phyloP scores from a whole-genome alignment of 345 rosid species.

The Salix brachista region DNA sequence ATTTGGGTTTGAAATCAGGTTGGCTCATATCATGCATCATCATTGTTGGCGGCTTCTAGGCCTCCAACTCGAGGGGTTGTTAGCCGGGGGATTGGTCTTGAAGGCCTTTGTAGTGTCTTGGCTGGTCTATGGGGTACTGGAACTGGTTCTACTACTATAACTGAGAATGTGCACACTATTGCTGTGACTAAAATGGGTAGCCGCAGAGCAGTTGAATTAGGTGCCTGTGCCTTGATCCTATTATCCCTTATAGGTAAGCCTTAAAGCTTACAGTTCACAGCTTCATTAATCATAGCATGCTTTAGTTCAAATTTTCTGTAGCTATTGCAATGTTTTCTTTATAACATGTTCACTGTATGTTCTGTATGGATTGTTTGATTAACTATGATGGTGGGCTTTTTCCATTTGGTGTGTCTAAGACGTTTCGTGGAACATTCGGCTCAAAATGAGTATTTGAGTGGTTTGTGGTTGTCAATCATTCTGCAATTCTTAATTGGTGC shows the following conservation, averaged over 20 bases:
- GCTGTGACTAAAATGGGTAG: slow-evolving; percentile 99
- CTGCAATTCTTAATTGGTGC: neutral
- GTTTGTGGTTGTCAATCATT: neutral
- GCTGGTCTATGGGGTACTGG: slow-evolving; percentile 99
- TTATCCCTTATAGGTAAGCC: slow-evolving; percentile 79
- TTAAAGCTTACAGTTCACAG: neutral
- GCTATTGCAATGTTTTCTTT: neutral
- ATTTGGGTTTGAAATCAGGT: slow-evolving; percentile 46
- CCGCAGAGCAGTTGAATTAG: slow-evolving; percentile 86
- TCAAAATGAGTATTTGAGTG: neutral
- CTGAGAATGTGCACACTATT: slow-evolving; percentile 96
- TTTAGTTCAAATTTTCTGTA: neutral
- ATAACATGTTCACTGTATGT: neutral
- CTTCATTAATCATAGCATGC: neutral
- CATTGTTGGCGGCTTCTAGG: slow-evolving; percentile 78
- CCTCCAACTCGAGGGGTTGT: slow-evolving; percentile 95
- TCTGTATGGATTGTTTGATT: neutral
- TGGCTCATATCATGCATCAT: slow-evolving; percentile 93
- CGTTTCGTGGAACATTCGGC: neutral
- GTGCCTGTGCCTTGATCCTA: slow-evolving; percentile 69
- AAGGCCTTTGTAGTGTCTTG: slow-evolving; percentile 80
- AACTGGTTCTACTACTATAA: slow-evolving; percentile 86
- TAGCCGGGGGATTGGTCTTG: slow-evolving; percentile 93
- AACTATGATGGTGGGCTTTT: neutral
- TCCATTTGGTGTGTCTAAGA: neutral